A percentile compares a stretch with the other conserved stretches of the same genome.
These are phyloP conservation scores for Carex pumila DNA, from an alignment of 176 grass and related monocot species.

Conservation along the genomic window DNA sequence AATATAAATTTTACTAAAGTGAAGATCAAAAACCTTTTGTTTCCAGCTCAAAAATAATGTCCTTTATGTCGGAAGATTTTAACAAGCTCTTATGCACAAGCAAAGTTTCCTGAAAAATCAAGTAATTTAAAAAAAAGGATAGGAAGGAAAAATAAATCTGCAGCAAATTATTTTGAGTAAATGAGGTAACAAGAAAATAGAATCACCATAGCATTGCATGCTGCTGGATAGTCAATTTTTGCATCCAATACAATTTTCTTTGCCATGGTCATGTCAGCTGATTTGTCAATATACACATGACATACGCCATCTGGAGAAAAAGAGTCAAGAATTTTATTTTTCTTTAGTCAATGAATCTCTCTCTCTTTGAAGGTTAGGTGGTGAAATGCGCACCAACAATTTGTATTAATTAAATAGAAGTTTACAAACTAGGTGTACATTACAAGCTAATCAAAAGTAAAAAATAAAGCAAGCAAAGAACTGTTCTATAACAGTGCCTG, in stretches of 20 bases:
- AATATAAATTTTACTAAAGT: background rate
- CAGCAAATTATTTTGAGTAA: background rate
- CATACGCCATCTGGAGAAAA: slow-evolving; percentile 75
- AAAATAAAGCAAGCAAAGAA: too few species aligned
- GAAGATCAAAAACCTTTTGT: slow-evolving; percentile 11
- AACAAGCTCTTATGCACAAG: slow-evolving; percentile 77
- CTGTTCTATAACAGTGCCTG: too few species aligned
- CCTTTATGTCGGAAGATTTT: slow-evolving; percentile 47
- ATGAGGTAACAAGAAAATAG: slow-evolving; percentile 11
- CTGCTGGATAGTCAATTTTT: slow-evolving; percentile 91
- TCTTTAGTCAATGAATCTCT: background rate
- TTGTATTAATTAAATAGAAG: too few species aligned
- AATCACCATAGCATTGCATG: slow-evolving; percentile 94
- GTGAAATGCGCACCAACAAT: too few species aligned
- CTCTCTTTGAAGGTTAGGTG: too few species aligned
- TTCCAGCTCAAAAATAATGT: slow-evolving; percentile 64
- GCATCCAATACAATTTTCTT: slow-evolving; percentile 76
- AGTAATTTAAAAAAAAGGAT: background rate
- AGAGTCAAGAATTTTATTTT: slow-evolving; percentile 9
- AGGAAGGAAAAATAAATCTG: background rate
- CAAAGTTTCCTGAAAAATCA: slow-evolving; percentile 70
- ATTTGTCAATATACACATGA: slow-evolving; percentile 99
- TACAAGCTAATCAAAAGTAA: too few species aligned
- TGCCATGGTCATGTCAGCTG: slow-evolving; percentile 86
- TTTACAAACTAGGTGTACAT: too few species aligned